Evolutionary conservation across 331 rosid genomes (phyloP), one percentile per base, ranked within the genome.

Genomic region (Saraca asoca): DNA sequence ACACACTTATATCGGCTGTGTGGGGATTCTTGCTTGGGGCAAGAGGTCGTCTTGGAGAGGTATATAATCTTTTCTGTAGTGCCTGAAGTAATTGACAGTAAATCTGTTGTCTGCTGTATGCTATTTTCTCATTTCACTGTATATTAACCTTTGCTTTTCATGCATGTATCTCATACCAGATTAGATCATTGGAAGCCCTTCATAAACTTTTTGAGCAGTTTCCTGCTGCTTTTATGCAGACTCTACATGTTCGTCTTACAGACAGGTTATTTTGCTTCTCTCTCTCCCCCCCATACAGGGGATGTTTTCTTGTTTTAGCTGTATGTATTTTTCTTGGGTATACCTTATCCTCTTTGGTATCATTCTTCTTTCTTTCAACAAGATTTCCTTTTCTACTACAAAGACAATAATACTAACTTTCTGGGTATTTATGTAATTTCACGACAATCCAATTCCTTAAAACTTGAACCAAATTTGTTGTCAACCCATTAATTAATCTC

Each of bases 1-100:
- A 93, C 84, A 86, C 91, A 9, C n/a, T 93, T 51, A 61, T 81
- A 58, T 90, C 95, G 18, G 82, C 96, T 63, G 82, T 90, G 65
- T 84, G 81, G 78, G 96, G 98, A 70, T 93, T 85, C 87, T 80
- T 93, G 81, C 88, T 87, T 11, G 98, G 98, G 34, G 98, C 96
- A 35, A 87, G 95, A 78, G 96, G 78, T 78, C 95, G 94, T 33
- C 83, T 93, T 57, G 98, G 98, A 55, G 97, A 93, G 89, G 98
- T 90, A 76, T 68, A 79, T 51, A 2, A 13, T 52, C 13, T 43
- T 64, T 52, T 56, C 51, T 10, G 12, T n/a, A 20, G 6, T 55
- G 1, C n/a, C 24, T 50, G 20, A 55, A 45, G 56, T 39, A 15
- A 52, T 29, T 46, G 62, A 14, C 14, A 11, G 20, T 13, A 45